phyloP scores from a whole-genome alignment of 306 rosid genomes.

The Luffa acutangula region DNA sequence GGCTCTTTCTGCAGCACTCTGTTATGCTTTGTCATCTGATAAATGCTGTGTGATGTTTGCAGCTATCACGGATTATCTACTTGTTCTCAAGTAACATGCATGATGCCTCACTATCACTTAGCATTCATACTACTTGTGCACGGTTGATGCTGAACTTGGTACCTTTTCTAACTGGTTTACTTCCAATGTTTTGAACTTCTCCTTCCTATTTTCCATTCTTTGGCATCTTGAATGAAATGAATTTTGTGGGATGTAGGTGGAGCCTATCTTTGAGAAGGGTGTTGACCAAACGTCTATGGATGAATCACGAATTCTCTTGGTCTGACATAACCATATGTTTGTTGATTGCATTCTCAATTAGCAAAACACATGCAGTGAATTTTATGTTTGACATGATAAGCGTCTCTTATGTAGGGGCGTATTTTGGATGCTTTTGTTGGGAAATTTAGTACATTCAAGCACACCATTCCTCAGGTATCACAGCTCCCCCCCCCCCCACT shows the following conservation, averaged over 20 bases:
- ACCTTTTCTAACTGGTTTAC: slow-evolving; percentile 18
- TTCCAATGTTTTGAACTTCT: not conserved
- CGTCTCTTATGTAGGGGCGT: slow-evolving; percentile 57
- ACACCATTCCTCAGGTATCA: slow-evolving; percentile 87
- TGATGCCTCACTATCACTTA: slow-evolving; percentile 86
- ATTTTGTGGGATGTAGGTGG: slow-evolving; percentile 56
- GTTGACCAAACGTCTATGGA: slow-evolving; percentile 91
- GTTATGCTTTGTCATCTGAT: slow-evolving; percentile 15
- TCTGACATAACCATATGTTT: slow-evolving; percentile 25
- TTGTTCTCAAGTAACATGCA: slow-evolving; percentile 98
- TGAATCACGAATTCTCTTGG: slow-evolving; percentile 92
- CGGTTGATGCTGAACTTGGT: slow-evolving; percentile 99
- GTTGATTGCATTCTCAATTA: not conserved
- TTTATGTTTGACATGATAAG: slow-evolving; percentile 15
- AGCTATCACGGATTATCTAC: slow-evolving; percentile 93
- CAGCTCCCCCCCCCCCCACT: too few species aligned
- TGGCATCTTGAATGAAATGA: slow-evolving; percentile 1
- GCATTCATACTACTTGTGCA: slow-evolving; percentile 98
- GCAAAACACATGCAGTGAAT: not conserved
- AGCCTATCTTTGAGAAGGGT: slow-evolving; percentile 97
- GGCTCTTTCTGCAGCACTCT: not conserved
- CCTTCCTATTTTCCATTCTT: slow-evolving; percentile 8
- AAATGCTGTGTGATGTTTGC: slow-evolving; percentile 25
- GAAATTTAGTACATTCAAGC: slow-evolving; percentile 90
- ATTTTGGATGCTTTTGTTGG: slow-evolving; percentile 98